Conservation (phyloP, 2,329 filamentous ascomycete species). For the Furcasterigmium furcatum region DNA sequence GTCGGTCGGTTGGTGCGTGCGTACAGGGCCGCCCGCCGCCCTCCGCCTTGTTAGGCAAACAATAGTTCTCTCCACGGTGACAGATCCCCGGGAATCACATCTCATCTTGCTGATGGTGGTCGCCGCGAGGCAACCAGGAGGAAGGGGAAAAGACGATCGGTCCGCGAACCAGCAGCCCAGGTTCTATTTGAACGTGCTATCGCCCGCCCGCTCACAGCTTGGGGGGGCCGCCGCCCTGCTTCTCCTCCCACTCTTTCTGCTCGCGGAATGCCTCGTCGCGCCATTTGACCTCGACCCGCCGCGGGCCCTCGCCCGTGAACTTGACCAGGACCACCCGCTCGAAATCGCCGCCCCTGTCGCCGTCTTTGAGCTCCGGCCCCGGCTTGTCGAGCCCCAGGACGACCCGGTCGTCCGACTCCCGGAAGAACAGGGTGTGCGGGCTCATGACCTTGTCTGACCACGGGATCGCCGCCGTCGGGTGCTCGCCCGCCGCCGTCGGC, state of each 20-base stretch:
- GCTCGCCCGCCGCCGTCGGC: constrained; percentile 35
- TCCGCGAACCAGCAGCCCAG: no score
- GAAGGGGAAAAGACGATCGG: no score
- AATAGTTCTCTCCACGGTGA: no score
- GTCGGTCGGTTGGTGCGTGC: no score
- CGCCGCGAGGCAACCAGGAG: no score
- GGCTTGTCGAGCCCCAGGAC: constrained; percentile 58
- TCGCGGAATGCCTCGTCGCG: constrained; percentile 47
- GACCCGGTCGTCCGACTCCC: constrained; percentile 39
- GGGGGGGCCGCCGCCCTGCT: neutral
- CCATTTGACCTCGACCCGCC: constrained; percentile 47
- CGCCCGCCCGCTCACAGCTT: no score
- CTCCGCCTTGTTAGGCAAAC: no score
- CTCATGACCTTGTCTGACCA: constrained; percentile 63
- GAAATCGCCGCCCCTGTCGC: constrained; percentile 50
- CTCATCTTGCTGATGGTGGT: no score
- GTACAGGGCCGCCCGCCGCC: no score
- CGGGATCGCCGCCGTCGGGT: constrained; percentile 41
- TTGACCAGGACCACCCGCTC: constrained; percentile 56
- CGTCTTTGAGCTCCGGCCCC: constrained; percentile 48
- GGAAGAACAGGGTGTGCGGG: constrained; percentile 44
- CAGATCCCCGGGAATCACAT: no score
- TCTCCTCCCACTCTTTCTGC: constrained; percentile 27
- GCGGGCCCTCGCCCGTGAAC: constrained; percentile 48
- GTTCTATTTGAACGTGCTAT: no score